These are phyloP conservation scores for Liquidambar formosana DNA, from an alignment of 164 flowering plant species.

Conservation along the genomic window DNA sequence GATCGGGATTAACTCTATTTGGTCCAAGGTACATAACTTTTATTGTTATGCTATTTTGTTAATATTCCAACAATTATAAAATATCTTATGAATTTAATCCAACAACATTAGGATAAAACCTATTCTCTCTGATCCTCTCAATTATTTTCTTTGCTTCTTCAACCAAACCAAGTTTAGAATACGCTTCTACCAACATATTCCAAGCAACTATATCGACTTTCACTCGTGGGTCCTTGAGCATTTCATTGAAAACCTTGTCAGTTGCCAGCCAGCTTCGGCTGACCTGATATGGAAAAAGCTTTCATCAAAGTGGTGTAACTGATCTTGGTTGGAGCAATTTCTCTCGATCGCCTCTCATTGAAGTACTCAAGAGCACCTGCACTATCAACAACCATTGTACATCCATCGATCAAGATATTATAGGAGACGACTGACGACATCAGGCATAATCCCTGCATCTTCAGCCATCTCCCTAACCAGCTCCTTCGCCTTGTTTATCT, in stretches of 20 bases:
- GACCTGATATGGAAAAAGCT: conserved; percentile 78
- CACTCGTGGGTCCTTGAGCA: conserved; percentile 79
- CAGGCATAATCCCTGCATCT: conserved; percentile 38
- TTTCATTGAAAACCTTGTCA: conserved; percentile 90
- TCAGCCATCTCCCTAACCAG: neutral
- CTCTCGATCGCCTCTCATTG: conserved; percentile 83
- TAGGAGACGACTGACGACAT: conserved; percentile 95
- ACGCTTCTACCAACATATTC: conserved; percentile 94
- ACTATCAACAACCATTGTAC: neutral
- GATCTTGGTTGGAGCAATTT: conserved; percentile 84
- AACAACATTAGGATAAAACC: conserved; percentile 71
- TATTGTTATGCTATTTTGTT: too few relatives aligned
- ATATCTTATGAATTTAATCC: too few relatives aligned
- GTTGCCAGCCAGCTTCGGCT: conserved; percentile 79
- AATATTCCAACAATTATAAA: too few relatives aligned
- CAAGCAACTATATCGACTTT: conserved; percentile 85
- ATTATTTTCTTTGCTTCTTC: conserved; percentile 75
- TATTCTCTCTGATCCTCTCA: conserved; percentile 68
- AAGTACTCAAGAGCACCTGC: conserved; percentile 44
- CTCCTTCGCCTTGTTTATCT: neutral
- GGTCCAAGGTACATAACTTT: too few relatives aligned
- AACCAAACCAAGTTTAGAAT: conserved; percentile 68
- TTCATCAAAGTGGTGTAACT: conserved; percentile 98
- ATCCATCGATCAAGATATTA: conserved; percentile 49
- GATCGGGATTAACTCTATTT: too few relatives aligned